These are phyloP conservation scores for Phycomyces nitens DNA, from an alignment of 192 early-diverging fungal genomes.

Conservation along the genomic window DNA sequence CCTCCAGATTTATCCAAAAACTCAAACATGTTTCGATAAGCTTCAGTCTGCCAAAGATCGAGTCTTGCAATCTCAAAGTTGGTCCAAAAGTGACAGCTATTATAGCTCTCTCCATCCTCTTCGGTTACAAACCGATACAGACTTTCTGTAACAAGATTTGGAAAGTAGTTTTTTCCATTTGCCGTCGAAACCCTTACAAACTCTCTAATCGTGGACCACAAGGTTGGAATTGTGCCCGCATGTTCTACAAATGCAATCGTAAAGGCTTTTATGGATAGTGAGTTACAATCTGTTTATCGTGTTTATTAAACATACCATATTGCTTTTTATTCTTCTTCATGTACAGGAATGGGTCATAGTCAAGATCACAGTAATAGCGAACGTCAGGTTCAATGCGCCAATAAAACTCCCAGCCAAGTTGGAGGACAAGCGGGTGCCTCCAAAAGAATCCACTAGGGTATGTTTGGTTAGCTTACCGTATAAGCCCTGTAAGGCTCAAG, in stretches of 20 bases:
- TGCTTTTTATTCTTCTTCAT: constrained; percentile 48
- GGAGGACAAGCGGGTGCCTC: constrained; percentile 43
- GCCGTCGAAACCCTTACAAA: constrained; percentile 37
- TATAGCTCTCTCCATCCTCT: constrained; percentile 46
- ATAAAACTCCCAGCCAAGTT: constrained; percentile 54
- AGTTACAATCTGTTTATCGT: neutral
- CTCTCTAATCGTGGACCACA: constrained; percentile 60
- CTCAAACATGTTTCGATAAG: constrained; percentile 58
- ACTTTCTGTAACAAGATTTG: constrained; percentile 26
- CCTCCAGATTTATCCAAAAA: constrained; percentile 59
- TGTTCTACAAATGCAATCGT: constrained; percentile 72
- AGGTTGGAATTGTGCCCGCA: constrained; percentile 59
- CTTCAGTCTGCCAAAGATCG: constrained; percentile 48
- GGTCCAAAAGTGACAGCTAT: constrained; percentile 73
- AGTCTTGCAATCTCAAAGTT: constrained; percentile 78
- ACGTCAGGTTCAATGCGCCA: constrained; percentile 61
- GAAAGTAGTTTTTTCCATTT: constrained; percentile 35
- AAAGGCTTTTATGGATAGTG: constrained; percentile 44
- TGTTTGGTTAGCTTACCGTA: no score
- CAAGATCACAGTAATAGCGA: constrained; percentile 51
- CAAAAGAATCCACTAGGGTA: constrained; percentile 50
- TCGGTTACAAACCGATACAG: constrained; percentile 50
- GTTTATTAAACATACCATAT: constrained; percentile 15
- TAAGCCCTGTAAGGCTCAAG: no score
- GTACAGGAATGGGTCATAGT: constrained; percentile 54